Evolutionary conservation across 345 rosid genomes (phyloP), one percentile per base, ranked within the genome.

Genomic region (Chamaenerion angustifolium): DNA sequence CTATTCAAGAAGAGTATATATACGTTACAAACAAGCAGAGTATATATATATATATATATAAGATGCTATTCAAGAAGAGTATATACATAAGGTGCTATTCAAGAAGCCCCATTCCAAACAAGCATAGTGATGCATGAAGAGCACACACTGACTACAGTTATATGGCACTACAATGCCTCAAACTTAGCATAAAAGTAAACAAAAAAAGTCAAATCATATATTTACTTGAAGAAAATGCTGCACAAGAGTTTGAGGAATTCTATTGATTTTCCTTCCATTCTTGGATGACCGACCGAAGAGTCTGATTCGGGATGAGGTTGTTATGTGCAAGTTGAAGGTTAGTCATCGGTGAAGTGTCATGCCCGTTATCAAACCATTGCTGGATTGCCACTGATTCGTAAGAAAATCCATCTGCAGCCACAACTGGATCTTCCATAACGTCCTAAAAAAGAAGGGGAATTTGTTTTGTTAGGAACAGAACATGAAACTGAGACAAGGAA

Each of bases 401-500:
- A 0, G 97, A 80, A 52, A 48, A 74, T 21, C 97, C 95, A 13
- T 85, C 97, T 0, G 95, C 89, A 25, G 95, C 95, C 60, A 85
- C 74, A 12, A 71, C 77, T 1, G 95, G 97, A 43, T 85, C 93
- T 66, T 48, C 81, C 97, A 88, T 88, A 12, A 85, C 69, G 61
- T 74, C 95, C 97, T 88, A 69, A 48, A 64, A 40, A 46, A 16
- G 0, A 43, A 6, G 51, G 12, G 12, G 12, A 17, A 17, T n/a
- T n/a, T n/a, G n/a, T n/a, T 2, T 23, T 5, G 5, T 23, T 5
- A 23, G 2, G 2, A 5, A 23, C 5, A 23, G 5, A 23, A 23
- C 12, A 51, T 51, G 21, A 0, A 11, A 11, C 10, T 27, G 4
- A 5, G 23, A n/a, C 23, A 40, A 1, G 31, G 12, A 15, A 37